These are phyloP conservation scores for Pichia sp. DNA, from an alignment of 1,139 yeast genomes.

Conservation along the genomic window DNA sequence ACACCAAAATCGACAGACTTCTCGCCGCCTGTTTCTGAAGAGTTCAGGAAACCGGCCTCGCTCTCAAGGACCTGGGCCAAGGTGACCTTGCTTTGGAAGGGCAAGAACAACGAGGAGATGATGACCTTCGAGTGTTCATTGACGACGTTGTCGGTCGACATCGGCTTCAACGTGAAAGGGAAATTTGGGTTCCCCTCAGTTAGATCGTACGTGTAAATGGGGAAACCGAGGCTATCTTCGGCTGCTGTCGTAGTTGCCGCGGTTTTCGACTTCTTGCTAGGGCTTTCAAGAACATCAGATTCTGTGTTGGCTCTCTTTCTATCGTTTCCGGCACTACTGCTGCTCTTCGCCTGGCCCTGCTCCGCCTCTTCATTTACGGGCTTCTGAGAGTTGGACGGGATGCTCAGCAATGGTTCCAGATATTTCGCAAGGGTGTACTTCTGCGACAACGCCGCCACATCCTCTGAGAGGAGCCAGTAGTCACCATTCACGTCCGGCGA, in stretches of 20 bases:
- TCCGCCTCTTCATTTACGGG: neutral
- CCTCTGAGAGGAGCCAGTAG: conserved; percentile 67
- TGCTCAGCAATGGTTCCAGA: conserved; percentile 53
- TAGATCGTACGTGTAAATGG: neutral
- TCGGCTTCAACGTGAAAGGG: conserved; percentile 55
- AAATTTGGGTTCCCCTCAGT: conserved; percentile 40
- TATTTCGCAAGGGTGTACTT: conserved; percentile 62
- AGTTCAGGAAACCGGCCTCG: conserved; percentile 2
- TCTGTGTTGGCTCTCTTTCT: conserved; percentile 3
- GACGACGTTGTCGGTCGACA: conserved; percentile 29
- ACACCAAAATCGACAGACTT: neutral
- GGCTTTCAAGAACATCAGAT: conserved; percentile 14
- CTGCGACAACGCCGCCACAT: conserved; percentile 59
- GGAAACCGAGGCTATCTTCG: neutral
- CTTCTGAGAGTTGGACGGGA: neutral
- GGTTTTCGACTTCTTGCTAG: conserved; percentile 15
- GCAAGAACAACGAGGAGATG: conserved; percentile 54
- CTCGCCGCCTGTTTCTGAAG: neutral
- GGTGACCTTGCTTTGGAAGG: conserved; percentile 33
- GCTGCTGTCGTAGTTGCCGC: neutral
- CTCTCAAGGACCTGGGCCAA: conserved; percentile 12
- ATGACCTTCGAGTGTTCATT: conserved; percentile 51
- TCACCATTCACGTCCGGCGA: conserved; percentile 11
- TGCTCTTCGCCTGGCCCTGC: neutral
- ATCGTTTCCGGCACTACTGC: neutral